phyloP scores from a whole-genome alignment of 179 eudicot genomes.

The Amaranthus tricolor region DNA sequence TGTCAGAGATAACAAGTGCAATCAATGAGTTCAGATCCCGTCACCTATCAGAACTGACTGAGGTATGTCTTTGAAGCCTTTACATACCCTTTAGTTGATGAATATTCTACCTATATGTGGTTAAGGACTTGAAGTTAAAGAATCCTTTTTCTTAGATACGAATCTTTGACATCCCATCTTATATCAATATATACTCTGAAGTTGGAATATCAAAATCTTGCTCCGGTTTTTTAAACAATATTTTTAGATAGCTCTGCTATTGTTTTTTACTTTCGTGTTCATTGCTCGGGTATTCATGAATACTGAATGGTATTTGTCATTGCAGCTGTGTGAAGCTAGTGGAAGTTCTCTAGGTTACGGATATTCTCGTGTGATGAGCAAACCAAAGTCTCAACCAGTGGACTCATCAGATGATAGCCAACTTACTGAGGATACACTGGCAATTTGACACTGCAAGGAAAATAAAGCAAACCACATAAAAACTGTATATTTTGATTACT shows the following conservation, averaged over 20 bases:
- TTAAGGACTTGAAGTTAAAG: not conserved
- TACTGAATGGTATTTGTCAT: not conserved
- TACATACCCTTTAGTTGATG: not conserved
- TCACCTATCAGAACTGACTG: slow-evolving; percentile 91
- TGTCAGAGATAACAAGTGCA: slow-evolving; percentile 88
- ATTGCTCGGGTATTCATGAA: no score
- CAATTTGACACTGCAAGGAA: slow-evolving; percentile 38
- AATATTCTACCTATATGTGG: not conserved
- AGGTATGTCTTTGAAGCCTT: slow-evolving; percentile 42
- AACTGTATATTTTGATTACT: slow-evolving; percentile 25
- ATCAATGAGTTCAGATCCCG: slow-evolving; percentile 96
- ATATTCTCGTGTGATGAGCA: slow-evolving; percentile 63
- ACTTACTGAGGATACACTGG: slow-evolving; percentile 67
- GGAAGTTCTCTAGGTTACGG: slow-evolving; percentile 99
- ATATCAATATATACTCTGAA: no score
- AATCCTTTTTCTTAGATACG: not conserved
- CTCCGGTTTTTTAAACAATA: no score
- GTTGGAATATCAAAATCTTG: no score
- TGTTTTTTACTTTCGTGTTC: no score
- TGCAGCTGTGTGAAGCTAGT: slow-evolving; percentile 93
- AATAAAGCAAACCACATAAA: slow-evolving; percentile 1
- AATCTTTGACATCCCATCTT: no score
- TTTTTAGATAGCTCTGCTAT: no score
- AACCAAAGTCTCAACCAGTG: slow-evolving; percentile 60
- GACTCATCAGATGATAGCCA: slow-evolving; percentile 68